Base-by-base conservation (phyloP, 257 asterid species). In the Ilex asprella region DNA sequence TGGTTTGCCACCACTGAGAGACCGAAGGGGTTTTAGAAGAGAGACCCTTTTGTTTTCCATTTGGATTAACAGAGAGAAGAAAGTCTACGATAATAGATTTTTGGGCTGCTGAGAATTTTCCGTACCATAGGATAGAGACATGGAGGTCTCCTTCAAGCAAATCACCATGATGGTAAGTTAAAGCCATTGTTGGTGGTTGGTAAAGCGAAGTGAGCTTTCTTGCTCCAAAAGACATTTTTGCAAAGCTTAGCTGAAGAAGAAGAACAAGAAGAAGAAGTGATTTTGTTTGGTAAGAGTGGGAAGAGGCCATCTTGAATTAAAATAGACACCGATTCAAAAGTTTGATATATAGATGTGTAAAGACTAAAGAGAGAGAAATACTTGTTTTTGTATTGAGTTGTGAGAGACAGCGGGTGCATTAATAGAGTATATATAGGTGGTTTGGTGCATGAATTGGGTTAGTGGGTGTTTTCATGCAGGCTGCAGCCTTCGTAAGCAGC, bases 1-100 rank as follows among this genome's bases (percentile, higher is more conserved):
- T 30, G 13, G 61, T 76, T n/a, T 49, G 47, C 81, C 81, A 76
- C 81, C 81, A 76, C 0, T 54, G 47, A 14, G 73, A 68, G 31
- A 62, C 68, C 2, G 78, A 44, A 13, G 78, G 70, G 2, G 47
- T n/a, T n/a, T 68, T 44, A 12, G 16, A 41, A 10, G 56, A 3
- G 16, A 55, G 31, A 13, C 10, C 6, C 58, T 52, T 13, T 56
- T 31, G 6, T 59, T 55, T 65, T 1, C 12, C 31, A 1, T 46
- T 13, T 10, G 39, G 62, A 29, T 50, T 39, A 7, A 72, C 53
- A n/a, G 81, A 55, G 7, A 35, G 7, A 16, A 68, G 52, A 39
- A 76, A 76, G 44, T 76, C 81, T 0, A 69, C 49, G 27, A 76
- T 2, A 43, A 76, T 68, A 7, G 75, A 44, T 53, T 72, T 76